Evolutionary conservation across 2,329 filamentous ascomycete species (phyloP), one percentile per base, ranked within the genome.

Genomic region (Talaromyces albobiverticillius): DNA sequence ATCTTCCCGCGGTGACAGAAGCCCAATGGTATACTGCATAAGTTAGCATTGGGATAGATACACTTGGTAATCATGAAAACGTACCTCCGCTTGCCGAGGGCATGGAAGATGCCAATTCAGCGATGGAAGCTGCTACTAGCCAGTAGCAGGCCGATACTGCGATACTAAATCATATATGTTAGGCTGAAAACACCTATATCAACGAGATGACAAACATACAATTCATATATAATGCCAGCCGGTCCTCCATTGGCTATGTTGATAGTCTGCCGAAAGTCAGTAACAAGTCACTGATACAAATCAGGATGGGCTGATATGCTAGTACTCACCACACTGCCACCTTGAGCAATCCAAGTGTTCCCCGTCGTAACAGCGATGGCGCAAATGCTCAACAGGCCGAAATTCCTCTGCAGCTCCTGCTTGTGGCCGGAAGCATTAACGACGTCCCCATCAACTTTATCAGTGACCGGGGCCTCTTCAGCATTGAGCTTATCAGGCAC

Each of bases 331-430:
- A 86, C 76, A 51, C 82, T 84, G 11, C 83, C 83, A 51, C 82
- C 84, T 55, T 86, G 71, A 5, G 83, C 82, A 51, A 83, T 78
- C 83, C 83, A 87, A 16, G 83, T 83, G 61, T 85, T 86, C 66
- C 85, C 83, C 22, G 84, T 81, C 1, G 82, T 85, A 48, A 86
- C 68, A 0, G 81, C 83, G 43, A 83, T 75, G 22, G 81, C 82
- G 49, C 82, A 82, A 40, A 86, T 79, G 48, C 79, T 80, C 45
- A 84, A 60, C 8, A 86, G 70, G 32, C 81, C 78, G 66, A 86
- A 87, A 62, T 87, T 84, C 14, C 84, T 76, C 54, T 80, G 78
- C 34, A 87, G 70, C 65, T 87, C 83, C 66, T 87, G 83, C 57
- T 73, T 75, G 66, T 87, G 83, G 5, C 84, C 84, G 2, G 84